Evolutionary conservation across 1,139 yeast genomes (phyloP).

Genomic region (Saccharomyces uvarum): DNA sequence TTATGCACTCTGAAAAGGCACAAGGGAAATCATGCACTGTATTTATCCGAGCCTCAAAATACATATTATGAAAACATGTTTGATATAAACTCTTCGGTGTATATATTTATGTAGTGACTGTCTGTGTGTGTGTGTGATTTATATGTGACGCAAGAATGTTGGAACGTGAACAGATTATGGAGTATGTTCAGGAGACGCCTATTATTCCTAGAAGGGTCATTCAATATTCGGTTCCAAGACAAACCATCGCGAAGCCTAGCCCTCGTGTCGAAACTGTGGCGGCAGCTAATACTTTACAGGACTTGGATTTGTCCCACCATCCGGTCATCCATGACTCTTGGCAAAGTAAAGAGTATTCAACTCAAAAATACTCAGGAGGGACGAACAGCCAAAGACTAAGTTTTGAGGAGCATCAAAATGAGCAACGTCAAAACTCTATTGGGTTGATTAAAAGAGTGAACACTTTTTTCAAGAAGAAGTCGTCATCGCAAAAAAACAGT

Average conservation of each 20-base stretch:
- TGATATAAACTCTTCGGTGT: not conserved
- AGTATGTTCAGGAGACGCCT: not conserved
- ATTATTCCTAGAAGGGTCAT: not conserved
- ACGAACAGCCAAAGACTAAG: not conserved
- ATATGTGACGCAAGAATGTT: not conserved
- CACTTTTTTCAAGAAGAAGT: not conserved
- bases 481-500: not conserved
- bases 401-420: not conserved
- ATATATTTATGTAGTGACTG: not conserved
- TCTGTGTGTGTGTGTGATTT: not conserved
- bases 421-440: not conserved
- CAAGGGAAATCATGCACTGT: not conserved
- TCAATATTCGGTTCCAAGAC: not conserved
- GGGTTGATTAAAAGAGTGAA: not conserved
- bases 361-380: not conserved
- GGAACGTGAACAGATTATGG: not conserved
- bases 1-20: not conserved
- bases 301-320: not conserved
- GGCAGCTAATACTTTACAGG: not conserved
- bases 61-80: not conserved
- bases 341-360: not conserved
- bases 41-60: not conserved
- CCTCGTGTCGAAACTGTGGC: not conserved
- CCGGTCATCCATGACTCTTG: not conserved
- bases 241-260: not conserved